Percentiles rank a stretch among this genome's conserved stretches.
These are phyloP conservation scores for Mycena chlorophos DNA, from an alignment of 768 basidiomycete genomes.

Conservation along the genomic window DNA sequence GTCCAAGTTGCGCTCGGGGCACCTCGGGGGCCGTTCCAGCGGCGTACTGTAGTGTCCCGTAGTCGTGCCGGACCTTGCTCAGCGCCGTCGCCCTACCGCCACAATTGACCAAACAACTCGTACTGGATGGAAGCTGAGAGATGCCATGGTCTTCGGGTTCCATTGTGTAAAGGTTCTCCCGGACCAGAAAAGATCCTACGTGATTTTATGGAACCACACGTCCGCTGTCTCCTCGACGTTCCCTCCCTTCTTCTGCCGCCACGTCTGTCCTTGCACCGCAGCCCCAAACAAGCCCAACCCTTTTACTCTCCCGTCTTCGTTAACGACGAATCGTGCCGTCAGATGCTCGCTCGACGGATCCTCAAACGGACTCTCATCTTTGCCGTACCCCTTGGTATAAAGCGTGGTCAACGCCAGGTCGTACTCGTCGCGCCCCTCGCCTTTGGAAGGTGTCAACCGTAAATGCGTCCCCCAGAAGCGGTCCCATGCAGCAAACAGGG, in stretches of 20 bases:
- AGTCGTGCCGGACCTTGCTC: too few relatives aligned
- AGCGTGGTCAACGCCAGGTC: background rate
- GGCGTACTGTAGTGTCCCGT: too few relatives aligned
- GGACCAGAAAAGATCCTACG: background rate
- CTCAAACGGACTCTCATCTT: background rate
- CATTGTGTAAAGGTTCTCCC: too few relatives aligned
- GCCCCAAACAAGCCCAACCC: background rate
- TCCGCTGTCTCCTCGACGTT: background rate
- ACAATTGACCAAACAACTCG: too few relatives aligned
- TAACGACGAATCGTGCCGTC: background rate
- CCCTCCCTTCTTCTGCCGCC: background rate
- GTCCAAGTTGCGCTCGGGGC: too few relatives aligned
- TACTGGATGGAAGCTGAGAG: too few relatives aligned
- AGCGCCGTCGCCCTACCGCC: too few relatives aligned
- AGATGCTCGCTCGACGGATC: background rate
- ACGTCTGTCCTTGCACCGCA: background rate
- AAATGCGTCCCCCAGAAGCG: conserved; percentile 38
- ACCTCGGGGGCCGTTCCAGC: too few relatives aligned
- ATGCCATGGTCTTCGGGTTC: too few relatives aligned
- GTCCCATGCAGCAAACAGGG: conserved; percentile 32
- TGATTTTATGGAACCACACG: background rate
- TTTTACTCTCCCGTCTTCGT: background rate
- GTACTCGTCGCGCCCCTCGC: background rate
- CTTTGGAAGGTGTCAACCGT: conserved; percentile 22
- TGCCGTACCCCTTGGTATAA: background rate